phyloP scores from a whole-genome alignment of 352 stramenopile genomes.

The Elongisporangium prolatum region DNA sequence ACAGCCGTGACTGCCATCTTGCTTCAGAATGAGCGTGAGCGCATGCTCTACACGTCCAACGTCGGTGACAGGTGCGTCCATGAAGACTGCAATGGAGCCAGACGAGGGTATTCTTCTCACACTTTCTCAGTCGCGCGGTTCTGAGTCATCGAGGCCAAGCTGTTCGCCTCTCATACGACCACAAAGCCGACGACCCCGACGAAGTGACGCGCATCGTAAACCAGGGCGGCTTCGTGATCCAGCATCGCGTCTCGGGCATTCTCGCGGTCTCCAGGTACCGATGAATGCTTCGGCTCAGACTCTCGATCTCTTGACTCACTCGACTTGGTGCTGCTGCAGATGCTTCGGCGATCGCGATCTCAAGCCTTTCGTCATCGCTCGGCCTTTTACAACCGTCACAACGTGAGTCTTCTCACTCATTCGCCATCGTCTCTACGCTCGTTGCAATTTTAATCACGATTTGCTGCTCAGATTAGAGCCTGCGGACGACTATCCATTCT shows the following conservation, averaged over 20 bases:
- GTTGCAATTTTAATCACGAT: neutral
- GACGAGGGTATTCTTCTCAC: neutral
- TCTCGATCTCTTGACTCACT: constrained; percentile 4
- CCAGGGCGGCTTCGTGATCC: constrained; percentile 63
- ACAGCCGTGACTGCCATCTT: constrained; percentile 57
- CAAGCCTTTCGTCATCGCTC: constrained; percentile 64
- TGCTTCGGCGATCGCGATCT: constrained; percentile 75
- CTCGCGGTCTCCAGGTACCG: constrained; percentile 68
- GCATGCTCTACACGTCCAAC: constrained; percentile 56
- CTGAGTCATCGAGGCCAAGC: constrained; percentile 49
- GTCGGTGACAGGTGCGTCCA: constrained; percentile 63
- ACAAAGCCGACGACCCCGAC: constrained; percentile 58
- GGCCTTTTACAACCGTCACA: constrained; percentile 38
- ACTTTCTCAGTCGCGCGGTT: constrained; percentile 49
- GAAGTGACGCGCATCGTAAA: constrained; percentile 57
- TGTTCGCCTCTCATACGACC: constrained; percentile 58
- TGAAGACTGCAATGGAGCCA: no score
- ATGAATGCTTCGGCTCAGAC: neutral
- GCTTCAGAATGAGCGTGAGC: constrained; percentile 30
- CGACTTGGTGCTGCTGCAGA: constrained; percentile 19
- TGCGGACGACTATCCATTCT: constrained; percentile 44
- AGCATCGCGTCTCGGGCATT: constrained; percentile 63
- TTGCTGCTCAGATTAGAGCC: constrained; percentile 31
- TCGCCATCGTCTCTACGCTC: neutral
- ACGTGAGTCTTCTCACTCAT: constrained; percentile 23